Conservation (phyloP, 148 eudicot species). For the Euryodendron excelsum region DNA sequence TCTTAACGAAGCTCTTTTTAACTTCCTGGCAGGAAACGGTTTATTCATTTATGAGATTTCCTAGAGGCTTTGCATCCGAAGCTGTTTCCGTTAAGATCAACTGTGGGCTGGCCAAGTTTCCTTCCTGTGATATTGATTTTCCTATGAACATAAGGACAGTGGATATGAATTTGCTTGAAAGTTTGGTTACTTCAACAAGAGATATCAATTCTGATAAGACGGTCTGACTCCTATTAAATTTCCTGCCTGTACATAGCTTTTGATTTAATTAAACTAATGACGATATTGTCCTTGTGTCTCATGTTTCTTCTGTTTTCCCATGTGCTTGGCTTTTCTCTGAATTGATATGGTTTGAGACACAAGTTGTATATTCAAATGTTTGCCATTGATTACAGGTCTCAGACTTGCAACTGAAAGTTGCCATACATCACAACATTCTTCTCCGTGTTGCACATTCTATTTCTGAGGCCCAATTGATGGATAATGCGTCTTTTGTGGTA, state of each 20-base stretch:
- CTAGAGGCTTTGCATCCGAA: conserved; percentile 51
- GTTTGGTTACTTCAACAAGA: conserved; percentile 34
- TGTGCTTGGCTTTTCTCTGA: not conserved
- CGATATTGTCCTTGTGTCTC: conserved; percentile 2
- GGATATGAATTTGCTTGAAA: conserved; percentile 59
- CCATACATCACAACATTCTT: conserved; percentile 60
- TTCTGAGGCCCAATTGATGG: conserved; percentile 50
- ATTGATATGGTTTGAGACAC: not conserved
- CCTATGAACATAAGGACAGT: conserved; percentile 32
- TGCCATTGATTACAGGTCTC: conserved; percentile 38
- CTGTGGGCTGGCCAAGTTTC: conserved; percentile 27
- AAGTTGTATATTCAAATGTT: not conserved
- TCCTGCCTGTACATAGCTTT: not conserved
- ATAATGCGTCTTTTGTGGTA: conserved; percentile 59
- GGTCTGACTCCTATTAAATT: conserved; percentile 33
- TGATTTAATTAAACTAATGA: not conserved
- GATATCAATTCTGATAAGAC: conserved; percentile 30
- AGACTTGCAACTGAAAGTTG: conserved; percentile 46
- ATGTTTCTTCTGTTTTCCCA: not conserved
- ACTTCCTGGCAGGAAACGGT: conserved; percentile 53
- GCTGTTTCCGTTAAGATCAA: conserved; percentile 40
- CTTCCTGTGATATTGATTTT: conserved; percentile 36
- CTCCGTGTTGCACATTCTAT: conserved; percentile 52
- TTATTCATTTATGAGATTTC: conserved; percentile 75
- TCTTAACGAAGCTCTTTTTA: not conserved